Evolutionary conservation across 106 monocot genomes (phyloP), one percentile per base, ranked within the genome.

Genomic region (Triglochin maritima): DNA sequence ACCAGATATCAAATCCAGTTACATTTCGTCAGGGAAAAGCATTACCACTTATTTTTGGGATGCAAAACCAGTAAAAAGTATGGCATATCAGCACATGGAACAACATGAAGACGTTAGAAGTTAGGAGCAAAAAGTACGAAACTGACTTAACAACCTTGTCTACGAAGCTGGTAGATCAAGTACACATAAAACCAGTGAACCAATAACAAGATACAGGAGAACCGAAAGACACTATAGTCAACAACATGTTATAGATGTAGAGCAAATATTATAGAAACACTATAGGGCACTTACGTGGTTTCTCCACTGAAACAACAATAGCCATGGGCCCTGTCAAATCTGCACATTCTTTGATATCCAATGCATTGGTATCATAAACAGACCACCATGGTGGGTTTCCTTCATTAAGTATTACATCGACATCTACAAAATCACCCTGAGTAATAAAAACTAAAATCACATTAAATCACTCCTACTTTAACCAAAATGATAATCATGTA

Each of bases 281-380:
- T 52, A 52, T 52, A 0, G 29, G 47, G 11, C n/a, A 6, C 4
- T 64, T 84, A 96, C 96, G 96, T 72, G 96, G 96, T 71, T 86
- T 96, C 69, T 96, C 96, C 78, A 91, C 96, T 67, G 96, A 96
- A 56, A 96, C 90, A 61, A 96, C 72, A 54, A 96, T 74, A 70
- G 91, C 87, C 84, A 86, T 80, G 67, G 96, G 96, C 60, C 96
- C 96, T 66, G 79, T 82, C 79, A 86, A 66, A 3, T 76, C 80
- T 14, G 77, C 59, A 59, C 96, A 96, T 66, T 61, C 90, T 68
- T 60, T 73, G 12, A 78, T 63, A 79, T 83, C 67, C 14, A 65
- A 68, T 62, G 80, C 68, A 77, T 81, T 72, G 44, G 46, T 47
- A 73, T 86, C 90, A 84, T 91, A 65, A 44, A 88, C 90, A 46